These are phyloP conservation scores for Nakaseomyces nivariensis DNA, from an alignment of 1,139 yeast species.

Conservation along the genomic window DNA sequence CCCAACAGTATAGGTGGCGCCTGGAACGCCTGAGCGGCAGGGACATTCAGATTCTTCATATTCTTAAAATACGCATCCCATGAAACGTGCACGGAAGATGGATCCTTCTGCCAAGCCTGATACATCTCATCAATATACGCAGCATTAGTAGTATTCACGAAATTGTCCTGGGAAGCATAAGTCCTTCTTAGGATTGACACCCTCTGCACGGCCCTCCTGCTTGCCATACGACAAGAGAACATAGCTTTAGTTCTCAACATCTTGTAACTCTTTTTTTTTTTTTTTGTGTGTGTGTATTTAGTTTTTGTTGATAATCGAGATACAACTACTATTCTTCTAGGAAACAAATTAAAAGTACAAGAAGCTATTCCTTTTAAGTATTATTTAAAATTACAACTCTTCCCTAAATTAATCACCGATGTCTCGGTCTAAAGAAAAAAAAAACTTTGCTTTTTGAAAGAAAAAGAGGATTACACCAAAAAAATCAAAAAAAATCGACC, in stretches of 20 bases:
- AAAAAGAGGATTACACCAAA: too few species aligned
- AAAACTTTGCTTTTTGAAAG: too few species aligned
- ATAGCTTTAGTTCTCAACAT: conserved; percentile 1
- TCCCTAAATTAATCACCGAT: too few species aligned
- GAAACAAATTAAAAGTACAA: too few species aligned
- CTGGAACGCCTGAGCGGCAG: conserved; percentile 66
- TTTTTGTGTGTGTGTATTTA: too few species aligned
- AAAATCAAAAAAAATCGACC: too few species aligned
- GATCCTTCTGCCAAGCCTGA: conserved; percentile 87
- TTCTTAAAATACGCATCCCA: conserved; percentile 96
- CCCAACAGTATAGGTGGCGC: conserved; percentile 85
- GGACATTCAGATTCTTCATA: conserved; percentile 57
- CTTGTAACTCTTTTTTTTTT: not conserved
- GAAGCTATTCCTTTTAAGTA: too few species aligned
- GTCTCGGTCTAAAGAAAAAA: too few species aligned
- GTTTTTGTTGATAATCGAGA: too few species aligned
- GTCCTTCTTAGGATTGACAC: not conserved
- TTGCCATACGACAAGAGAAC: not conserved
- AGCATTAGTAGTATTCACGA: conserved; percentile 78
- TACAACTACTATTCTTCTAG: too few species aligned
- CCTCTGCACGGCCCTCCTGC: conserved; percentile 12
- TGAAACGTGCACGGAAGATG: conserved; percentile 81
- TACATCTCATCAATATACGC: conserved; percentile 97
- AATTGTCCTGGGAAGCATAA: conserved; percentile 41
- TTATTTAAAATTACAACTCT: too few species aligned